Evolutionary conservation across 2,329 filamentous ascomycete genomes (phyloP).

Genomic region (Didymella pomorum): DNA sequence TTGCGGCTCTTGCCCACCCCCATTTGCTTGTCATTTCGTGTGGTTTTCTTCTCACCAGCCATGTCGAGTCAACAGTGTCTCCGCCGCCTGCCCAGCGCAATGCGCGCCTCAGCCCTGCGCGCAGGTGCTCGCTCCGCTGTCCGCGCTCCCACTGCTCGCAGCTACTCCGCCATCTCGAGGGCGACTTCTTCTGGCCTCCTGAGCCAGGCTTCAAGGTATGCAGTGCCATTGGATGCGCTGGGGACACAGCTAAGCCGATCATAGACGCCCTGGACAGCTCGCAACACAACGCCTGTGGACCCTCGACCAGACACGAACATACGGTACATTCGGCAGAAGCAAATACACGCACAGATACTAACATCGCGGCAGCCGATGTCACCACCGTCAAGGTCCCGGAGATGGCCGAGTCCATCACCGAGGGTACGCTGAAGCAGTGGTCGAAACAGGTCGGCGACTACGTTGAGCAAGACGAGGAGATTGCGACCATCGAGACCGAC

Average conservation of each 20-base stretch:
- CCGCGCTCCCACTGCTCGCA: constrained; percentile 37
- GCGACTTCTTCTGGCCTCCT: constrained; percentile 47
- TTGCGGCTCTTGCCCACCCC: constrained; percentile 19
- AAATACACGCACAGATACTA: background rate
- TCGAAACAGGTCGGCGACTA: constrained; percentile 92
- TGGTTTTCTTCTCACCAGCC: constrained; percentile 20
- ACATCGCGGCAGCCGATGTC: constrained; percentile 66
- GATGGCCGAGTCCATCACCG: constrained; percentile 98
- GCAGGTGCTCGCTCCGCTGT: constrained; percentile 37
- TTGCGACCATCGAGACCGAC: constrained; percentile 98
- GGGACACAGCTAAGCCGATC: constrained; percentile 23
- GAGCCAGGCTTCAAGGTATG: constrained; percentile 41
- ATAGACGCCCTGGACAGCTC: constrained; percentile 43
- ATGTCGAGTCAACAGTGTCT: constrained; percentile 52
- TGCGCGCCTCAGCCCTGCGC: constrained; percentile 46
- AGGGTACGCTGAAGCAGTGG: constrained; percentile 96
- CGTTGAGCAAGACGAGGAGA: constrained; percentile 95
- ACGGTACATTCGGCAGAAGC: constrained; percentile 34
- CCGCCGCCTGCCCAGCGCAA: constrained; percentile 43
- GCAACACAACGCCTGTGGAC: constrained; percentile 36
- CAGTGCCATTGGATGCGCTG: constrained; percentile 21
- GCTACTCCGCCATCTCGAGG: constrained; percentile 46
- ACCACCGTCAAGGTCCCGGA: constrained; percentile 90
- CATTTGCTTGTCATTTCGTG: constrained; percentile 21
- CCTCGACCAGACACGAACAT: constrained; percentile 47